Percentiles rank a stretch among this genome's conserved stretches.
These are phyloP conservation scores for Colletotrichum sp. DNA, from an alignment of 2,329 filamentous ascomycete genomes.

Conservation along the genomic window DNA sequence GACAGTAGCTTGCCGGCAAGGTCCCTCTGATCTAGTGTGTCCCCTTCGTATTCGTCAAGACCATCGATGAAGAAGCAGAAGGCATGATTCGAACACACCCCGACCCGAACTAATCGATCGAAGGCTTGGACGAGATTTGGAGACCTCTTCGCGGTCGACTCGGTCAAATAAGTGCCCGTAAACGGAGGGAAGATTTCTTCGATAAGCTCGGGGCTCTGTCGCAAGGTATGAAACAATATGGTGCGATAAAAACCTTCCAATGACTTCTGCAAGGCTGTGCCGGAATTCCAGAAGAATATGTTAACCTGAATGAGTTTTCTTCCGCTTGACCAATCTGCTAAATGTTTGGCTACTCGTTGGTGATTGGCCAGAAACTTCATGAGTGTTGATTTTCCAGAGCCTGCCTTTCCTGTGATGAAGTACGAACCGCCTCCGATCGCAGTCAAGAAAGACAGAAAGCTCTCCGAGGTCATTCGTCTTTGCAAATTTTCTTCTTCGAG, in stretches of 20 bases:
- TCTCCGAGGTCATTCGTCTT: neutral
- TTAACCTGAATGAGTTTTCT: fast-evolving
- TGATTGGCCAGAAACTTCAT: neutral
- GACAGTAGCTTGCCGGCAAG: neutral
- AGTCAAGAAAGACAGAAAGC: neutral
- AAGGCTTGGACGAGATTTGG: neutral
- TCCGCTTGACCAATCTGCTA: fast-evolving
- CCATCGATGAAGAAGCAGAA: neutral
- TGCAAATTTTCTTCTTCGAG: fast-evolving
- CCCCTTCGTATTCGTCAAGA: neutral
- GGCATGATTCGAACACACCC: too few relatives aligned
- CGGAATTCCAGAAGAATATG: neutral
- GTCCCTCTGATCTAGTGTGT: fast-evolving
- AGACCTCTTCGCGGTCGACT: neutral
- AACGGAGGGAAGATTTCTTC: fast-evolving
- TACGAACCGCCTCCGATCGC: fast-evolving
- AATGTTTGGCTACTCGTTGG: fast-evolving
- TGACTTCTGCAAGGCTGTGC: fast-evolving
- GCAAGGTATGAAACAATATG: fast-evolving
- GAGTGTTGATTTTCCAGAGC: neutral
- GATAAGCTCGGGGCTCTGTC: neutral
- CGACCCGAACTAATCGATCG: fast-evolving
- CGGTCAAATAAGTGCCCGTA: fast-evolving
- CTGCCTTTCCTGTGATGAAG: neutral
- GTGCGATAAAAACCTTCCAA: neutral